Conservation (phyloP, 768 basidiomycete species). For the Auricularia sp. region DNA sequence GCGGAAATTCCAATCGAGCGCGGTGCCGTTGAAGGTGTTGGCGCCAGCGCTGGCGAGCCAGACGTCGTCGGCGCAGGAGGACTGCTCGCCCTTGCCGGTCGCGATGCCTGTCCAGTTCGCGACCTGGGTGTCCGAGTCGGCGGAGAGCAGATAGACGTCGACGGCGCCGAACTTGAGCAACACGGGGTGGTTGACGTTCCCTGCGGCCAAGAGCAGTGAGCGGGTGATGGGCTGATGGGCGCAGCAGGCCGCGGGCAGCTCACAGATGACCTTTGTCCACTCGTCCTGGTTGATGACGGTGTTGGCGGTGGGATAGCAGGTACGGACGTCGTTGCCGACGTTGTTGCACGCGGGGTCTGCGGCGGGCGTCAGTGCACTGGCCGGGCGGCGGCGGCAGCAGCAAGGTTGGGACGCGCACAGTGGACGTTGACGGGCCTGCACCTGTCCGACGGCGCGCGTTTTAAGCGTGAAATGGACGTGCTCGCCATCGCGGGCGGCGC, state of each 20-base stretch:
- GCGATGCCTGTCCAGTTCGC: conserved; percentile 35
- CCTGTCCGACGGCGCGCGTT: neutral
- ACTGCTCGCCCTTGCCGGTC: conserved; percentile 44
- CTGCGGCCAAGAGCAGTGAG: conserved; percentile 26
- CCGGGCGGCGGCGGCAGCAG: neutral
- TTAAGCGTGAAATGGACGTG: neutral
- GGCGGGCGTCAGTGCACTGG: neutral
- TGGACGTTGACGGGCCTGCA: neutral
- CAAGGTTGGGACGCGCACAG: neutral
- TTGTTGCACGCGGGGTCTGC: conserved; percentile 23
- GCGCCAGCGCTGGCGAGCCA: conserved; percentile 58
- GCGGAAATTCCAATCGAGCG: conserved; percentile 59
- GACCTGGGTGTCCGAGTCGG: conserved; percentile 47
- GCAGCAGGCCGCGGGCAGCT: conserved; percentile 18
- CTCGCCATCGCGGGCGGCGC: neutral
- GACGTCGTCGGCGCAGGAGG: conserved; percentile 54
- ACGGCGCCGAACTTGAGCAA: conserved; percentile 53
- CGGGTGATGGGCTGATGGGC: conserved; percentile 10
- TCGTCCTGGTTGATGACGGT: conserved; percentile 59
- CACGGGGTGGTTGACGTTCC: conserved; percentile 66
- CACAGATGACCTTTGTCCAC: conserved; percentile 72
- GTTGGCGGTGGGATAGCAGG: conserved; percentile 59
- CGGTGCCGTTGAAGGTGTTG: conserved; percentile 31
- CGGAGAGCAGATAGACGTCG: conserved; percentile 70
- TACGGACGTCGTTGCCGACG: conserved; percentile 56